phyloP scores from a whole-genome alignment of 169 alveolate genomes.

The Blepharisma undulans region DNA sequence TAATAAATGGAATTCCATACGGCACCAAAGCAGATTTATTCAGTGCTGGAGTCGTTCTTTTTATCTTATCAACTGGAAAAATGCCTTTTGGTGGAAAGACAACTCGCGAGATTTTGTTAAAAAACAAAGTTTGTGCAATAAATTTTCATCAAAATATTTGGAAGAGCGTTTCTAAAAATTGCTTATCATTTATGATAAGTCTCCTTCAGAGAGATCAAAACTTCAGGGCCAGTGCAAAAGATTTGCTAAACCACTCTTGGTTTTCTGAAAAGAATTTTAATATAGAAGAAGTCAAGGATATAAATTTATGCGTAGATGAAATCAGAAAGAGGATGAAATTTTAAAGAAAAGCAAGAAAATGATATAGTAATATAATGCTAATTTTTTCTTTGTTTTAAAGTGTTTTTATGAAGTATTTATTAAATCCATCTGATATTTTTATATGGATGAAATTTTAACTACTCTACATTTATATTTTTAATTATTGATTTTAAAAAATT shows the following conservation, averaged over 20 bases:
- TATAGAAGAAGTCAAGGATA: neutral
- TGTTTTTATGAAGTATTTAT: too few species aligned
- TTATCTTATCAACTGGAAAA: constrained; percentile 61
- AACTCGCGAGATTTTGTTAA: neutral
- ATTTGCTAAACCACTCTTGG: constrained; percentile 48
- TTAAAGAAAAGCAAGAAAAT: too few species aligned
- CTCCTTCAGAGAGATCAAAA: constrained; percentile 44
- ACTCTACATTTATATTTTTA: too few species aligned
- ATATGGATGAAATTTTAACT: too few species aligned
- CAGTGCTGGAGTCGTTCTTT: constrained; percentile 72
- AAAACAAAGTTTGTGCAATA: neutral
- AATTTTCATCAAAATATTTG: constrained; percentile 33
- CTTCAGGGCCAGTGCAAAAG: constrained; percentile 35
- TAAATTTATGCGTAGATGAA: neutral
- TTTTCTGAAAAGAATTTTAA: neutral
- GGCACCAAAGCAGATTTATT: constrained; percentile 66
- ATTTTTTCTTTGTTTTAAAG: too few species aligned
- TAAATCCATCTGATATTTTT: too few species aligned
- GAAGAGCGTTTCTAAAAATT: neutral
- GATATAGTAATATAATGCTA: too few species aligned
- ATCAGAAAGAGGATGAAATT: neutral
- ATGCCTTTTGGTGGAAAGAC: constrained; percentile 57
- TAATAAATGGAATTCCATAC: constrained; percentile 58
- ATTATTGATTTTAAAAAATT: too few species aligned
- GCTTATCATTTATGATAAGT: constrained; percentile 52